Conservation (phyloP, 805 yeast genomes). For the Candida chilensis region DNA sequence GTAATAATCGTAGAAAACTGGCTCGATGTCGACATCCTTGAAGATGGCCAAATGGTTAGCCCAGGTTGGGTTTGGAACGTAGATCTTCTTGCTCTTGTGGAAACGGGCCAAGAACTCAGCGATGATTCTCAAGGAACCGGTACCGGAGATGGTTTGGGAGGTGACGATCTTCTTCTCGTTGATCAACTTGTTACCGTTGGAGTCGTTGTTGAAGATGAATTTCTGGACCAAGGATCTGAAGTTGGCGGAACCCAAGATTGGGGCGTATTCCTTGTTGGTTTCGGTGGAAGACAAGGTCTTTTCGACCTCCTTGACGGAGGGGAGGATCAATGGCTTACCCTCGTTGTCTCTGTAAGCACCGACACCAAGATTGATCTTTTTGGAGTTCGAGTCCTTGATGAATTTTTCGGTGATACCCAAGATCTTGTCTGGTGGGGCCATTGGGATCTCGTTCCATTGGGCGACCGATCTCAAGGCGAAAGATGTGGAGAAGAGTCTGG, state of each 20-base stretch:
- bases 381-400: slow-evolving; percentile 51
- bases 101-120: slow-evolving; percentile 67
- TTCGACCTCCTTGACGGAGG: slow-evolving; percentile 66
- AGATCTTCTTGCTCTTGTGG: slow-evolving; percentile 44
- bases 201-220: slow-evolving; percentile 63
- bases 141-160: slow-evolving; percentile 87
- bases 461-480: too few relatives aligned
- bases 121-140: slow-evolving; percentile 86
- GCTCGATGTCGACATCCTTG: slow-evolving; percentile 57
- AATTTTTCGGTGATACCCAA: slow-evolving; percentile 71
- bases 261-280: slow-evolving; percentile 77
- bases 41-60: slow-evolving; percentile 84
- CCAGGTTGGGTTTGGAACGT: slow-evolving; percentile 89
- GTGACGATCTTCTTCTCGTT: slow-evolving; percentile 63
- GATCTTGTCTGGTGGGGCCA: slow-evolving; percentile 74
- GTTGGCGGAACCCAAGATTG: slow-evolving; percentile 69
- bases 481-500: too few relatives aligned
- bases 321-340: slow-evolving; percentile 86
- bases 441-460: neutral
- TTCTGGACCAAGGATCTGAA: slow-evolving; percentile 61
- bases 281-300: slow-evolving; percentile 33
- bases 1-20: slow-evolving; percentile 65
- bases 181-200: slow-evolving; percentile 45
- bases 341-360: slow-evolving; percentile 90
- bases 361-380: slow-evolving; percentile 62